Evolutionary conservation across 2,329 filamentous ascomycete species (phyloP), one percentile per base, ranked within the genome.

Genomic region (Hypoxylon sp.): DNA sequence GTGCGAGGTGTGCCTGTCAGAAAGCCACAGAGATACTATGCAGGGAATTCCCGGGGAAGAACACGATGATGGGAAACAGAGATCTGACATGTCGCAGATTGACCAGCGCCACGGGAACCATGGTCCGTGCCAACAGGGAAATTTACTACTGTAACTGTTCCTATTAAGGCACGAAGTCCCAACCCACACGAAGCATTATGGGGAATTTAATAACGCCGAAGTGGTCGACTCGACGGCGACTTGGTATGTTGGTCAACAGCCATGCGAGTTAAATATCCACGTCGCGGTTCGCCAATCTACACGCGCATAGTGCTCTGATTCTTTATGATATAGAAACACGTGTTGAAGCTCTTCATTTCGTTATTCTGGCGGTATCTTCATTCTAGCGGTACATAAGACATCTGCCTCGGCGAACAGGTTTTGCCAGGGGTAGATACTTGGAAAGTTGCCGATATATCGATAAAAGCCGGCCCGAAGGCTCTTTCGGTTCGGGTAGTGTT

Each of bases 11-110:
- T 39, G 19, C 43, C n/a, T 1, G 62, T 65, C 44, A 50, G 62
- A 60, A 68, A 69, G 66, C 67, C 70, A 73, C 68, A 62, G 58
- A 70, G 65, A 61, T 68, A 71, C 67, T 39, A 60, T 39, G 60
- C 53, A 69, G 64, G 63, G 60, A 67, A 65, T 59, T 47, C 55
- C 52, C 49, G 39, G 59, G 48, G 54, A 49, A 59, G 44, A 55
- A 59, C 57, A 52, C 41, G 41, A 47, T 13, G 48, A 59, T 68
- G 37, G 50, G 34, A 65, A 59, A 44, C 28, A 59, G 54, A 59
- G 50, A 61, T 63, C 50, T 62, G 52, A 65, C 57, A 50, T 65
- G 65, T 65, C 59, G 59, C 56, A 62, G 39, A 30, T 37, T 54
- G 34, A 43, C 52, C 30, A 62, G 54, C 32, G 56, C 62, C 54